These are phyloP conservation scores for Pleurotus giganteus DNA, from an alignment of 768 basidiomycete species.

Conservation along the genomic window DNA sequence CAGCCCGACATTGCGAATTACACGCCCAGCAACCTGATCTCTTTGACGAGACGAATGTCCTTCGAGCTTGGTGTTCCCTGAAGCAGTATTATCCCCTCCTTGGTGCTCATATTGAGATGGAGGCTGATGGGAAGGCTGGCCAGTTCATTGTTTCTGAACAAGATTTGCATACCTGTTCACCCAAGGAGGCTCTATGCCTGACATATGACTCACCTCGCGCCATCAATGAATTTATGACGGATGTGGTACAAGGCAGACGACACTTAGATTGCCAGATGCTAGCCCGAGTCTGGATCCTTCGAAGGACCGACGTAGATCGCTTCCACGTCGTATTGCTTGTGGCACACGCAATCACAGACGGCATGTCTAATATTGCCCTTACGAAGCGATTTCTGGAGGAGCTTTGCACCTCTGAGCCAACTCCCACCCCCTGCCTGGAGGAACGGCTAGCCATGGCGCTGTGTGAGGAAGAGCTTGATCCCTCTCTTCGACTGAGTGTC, in stretches of 20 bases:
- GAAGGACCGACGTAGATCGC: conserved; percentile 32
- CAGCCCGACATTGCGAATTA: conserved; percentile 31
- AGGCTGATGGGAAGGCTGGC: conserved; percentile 22
- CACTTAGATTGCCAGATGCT: conserved; percentile 25
- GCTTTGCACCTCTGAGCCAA: conserved; percentile 23
- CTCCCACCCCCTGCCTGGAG: conserved; percentile 22
- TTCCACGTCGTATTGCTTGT: conserved; percentile 42
- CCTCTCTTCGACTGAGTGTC: conserved; percentile 26
- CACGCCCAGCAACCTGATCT: conserved; percentile 18
- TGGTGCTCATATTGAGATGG: conserved; percentile 36
- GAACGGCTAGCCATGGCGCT: conserved; percentile 40
- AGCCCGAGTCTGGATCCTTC: conserved; percentile 40
- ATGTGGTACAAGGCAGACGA: conserved; percentile 31
- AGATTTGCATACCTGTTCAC: conserved; percentile 25
- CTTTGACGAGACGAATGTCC: conserved; percentile 30
- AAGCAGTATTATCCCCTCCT: conserved; percentile 52
- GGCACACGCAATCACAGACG: conserved; percentile 53
- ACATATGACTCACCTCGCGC: conserved; percentile 32
- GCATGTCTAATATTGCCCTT: conserved; percentile 38
- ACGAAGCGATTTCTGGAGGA: conserved; percentile 44
- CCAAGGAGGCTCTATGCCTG: conserved; percentile 38
- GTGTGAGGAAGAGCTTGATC: conserved; percentile 35
- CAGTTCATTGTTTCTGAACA: conserved; percentile 42
- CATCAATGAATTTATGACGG: conserved; percentile 24
- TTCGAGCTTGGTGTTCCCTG: conserved; percentile 40